These are phyloP conservation scores for Corynascus novoguineensis DNA, from an alignment of 495 filamentous ascomycete species.

Conservation along the genomic window DNA sequence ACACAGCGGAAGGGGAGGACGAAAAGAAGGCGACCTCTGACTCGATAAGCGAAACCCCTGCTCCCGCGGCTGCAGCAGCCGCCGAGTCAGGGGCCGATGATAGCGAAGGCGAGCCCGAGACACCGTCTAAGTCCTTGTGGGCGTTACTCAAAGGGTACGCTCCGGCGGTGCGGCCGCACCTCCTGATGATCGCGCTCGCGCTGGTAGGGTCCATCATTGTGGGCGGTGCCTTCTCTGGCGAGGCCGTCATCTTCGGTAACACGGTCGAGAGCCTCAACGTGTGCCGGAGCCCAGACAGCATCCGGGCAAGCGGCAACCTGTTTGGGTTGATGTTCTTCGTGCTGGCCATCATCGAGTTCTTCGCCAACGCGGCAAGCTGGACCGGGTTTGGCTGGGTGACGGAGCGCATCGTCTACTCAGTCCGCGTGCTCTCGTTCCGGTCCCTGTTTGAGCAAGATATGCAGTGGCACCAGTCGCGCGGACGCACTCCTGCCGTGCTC, in stretches of 20 bases:
- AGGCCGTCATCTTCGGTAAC: slow-evolving; percentile 29
- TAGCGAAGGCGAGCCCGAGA: slow-evolving; percentile 41
- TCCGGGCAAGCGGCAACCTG: slow-evolving; percentile 67
- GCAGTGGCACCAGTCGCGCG: slow-evolving; percentile 72
- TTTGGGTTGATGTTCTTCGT: slow-evolving; percentile 90
- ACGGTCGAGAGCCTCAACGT: slow-evolving; percentile 34
- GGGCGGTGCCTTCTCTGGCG: slow-evolving; percentile 29
- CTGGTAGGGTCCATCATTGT: slow-evolving; percentile 21
- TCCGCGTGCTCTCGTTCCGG: slow-evolving; percentile 71
- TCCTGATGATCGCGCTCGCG: slow-evolving; percentile 18
- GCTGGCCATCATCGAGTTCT: slow-evolving; percentile 68
- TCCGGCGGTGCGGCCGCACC: slow-evolving; percentile 15
- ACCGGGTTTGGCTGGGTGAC: slow-evolving; percentile 68
- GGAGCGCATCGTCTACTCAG: slow-evolving; percentile 69
- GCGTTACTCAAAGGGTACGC: slow-evolving; percentile 16
- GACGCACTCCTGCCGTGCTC: slow-evolving; percentile 72
- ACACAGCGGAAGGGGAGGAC: neutral
- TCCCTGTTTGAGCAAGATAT: slow-evolving; percentile 88
- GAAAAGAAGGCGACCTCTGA: slow-evolving; percentile 6
- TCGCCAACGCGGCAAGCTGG: slow-evolving; percentile 63
- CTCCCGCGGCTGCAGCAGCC: slow-evolving; percentile 13
- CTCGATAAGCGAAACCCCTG: neutral
- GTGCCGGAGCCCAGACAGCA: slow-evolving; percentile 25
- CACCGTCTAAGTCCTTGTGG: slow-evolving; percentile 15
- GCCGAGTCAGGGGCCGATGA: no score